Evolutionary conservation across 441 rosid genomes (phyloP).

Genomic region (Populus hybrid): DNA sequence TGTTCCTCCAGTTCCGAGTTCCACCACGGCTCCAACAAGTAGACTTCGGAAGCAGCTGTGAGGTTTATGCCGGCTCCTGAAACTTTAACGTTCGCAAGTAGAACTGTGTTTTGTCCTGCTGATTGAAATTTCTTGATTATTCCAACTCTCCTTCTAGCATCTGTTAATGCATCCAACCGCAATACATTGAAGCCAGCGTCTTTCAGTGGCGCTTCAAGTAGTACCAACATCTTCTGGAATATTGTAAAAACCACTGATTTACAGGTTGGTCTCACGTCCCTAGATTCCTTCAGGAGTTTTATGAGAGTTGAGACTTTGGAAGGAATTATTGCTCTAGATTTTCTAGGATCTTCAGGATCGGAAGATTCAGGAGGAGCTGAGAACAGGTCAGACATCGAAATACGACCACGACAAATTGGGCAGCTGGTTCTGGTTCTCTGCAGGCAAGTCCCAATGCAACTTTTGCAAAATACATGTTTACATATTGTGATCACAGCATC

Average conservation of each 20-base stretch:
- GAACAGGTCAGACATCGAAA: constrained; percentile 62
- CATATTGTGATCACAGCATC: constrained; percentile 28
- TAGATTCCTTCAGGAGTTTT: constrained; percentile 43
- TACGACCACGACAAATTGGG: constrained; percentile 74
- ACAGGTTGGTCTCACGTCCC: constrained; percentile 36
- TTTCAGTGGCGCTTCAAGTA: constrained; percentile 63
- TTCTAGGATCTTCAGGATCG: constrained; percentile 15
- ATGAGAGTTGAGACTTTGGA: constrained; percentile 36
- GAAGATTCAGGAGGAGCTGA: constrained; percentile 35
- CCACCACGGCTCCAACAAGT: constrained; percentile 92
- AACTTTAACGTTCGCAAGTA: constrained; percentile 83
- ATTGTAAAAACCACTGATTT: constrained; percentile 86
- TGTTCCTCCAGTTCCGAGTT: constrained; percentile 89
- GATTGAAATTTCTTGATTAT: constrained; percentile 61
- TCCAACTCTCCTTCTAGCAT: constrained; percentile 55
- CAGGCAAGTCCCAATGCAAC: constrained; percentile 17
- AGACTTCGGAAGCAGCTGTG: constrained; percentile 68
- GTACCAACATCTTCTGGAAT: constrained; percentile 64
- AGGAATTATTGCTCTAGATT: constrained; percentile 29
- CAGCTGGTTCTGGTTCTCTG: constrained; percentile 38
- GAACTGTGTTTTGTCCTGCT: constrained; percentile 35
- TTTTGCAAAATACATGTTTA: constrained; percentile 61
- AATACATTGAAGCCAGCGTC: constrained; percentile 70
- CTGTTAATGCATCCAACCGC: constrained; percentile 76
- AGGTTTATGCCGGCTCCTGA: constrained; percentile 81